Base-by-base conservation (phyloP, 2,329 filamentous ascomycete genomes). In the Pyrenophora teres region DNA sequence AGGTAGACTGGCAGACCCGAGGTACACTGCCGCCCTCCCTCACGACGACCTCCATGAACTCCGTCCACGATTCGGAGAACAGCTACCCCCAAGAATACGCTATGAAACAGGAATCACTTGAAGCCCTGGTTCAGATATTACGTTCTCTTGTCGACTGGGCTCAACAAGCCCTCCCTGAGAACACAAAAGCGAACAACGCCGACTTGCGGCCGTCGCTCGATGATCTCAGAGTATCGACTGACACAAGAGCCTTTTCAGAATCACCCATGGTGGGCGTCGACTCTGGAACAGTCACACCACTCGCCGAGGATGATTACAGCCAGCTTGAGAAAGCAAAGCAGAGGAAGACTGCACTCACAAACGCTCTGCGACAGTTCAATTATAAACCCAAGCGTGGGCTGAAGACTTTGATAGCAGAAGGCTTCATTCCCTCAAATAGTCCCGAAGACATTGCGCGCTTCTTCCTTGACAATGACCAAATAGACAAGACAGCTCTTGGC, bases 361-460 rank as follows among this genome's bases (percentile, higher is more conserved):
- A 96, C 64, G 93, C 89, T 2, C 88, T 97, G 47, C 86, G 87
- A 42, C 88, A 91, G 56, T 99, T 99, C 81, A 99, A 99, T 72
- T 97, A 93, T 80, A 99, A 99, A 73, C 92, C 95, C 0, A 99
- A 99, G 74, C 86, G 89, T 52, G 95, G 94, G 5, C 84, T 99
- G 68, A 96, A 96, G 70, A 77, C 88, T 13, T 76, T 99, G 15
- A 70, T 97, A 10, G 83, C 89, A 21, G 89, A 95, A 57, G 90
- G 91, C 0, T 97, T 99, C 71, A 96, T 99, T 52, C 76, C 83
- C 1, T 93, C 88, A 48, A 84, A 92, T 46, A 83, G 80, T 6
- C 88, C 94, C 0, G 80, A 87, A 51, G 91, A 96, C 59, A 90
- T 99, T 65, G 94, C 92, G 13, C 80, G 76, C 15, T 99, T 99